Conservation (phyloP, 768 basidiomycete species). For the Hebeloma cylindrosporum region DNA sequence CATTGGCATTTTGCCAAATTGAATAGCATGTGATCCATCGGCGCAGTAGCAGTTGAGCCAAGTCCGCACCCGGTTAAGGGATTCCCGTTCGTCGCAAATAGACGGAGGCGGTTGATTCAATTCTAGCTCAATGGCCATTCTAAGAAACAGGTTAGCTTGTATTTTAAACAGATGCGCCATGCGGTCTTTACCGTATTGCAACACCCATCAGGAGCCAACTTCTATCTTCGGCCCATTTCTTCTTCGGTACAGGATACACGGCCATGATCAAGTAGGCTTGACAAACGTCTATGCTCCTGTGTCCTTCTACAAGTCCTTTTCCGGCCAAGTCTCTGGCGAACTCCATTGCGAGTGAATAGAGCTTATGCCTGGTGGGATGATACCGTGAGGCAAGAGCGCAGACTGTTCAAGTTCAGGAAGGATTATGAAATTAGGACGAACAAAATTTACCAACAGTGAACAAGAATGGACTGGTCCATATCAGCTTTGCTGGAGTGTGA, state of each 20-base stretch:
- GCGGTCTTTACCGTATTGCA: constrained; percentile 54
- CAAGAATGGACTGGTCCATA: constrained; percentile 56
- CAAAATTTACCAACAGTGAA: constrained; percentile 56
- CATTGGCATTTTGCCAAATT: constrained; percentile 74
- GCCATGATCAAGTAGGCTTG: constrained; percentile 75
- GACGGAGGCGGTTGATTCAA: constrained; percentile 55
- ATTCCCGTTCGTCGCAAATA: constrained; percentile 58
- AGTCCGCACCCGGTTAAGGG: constrained; percentile 67
- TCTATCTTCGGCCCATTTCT: constrained; percentile 68
- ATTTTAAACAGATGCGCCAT: background rate
- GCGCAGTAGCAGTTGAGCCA: constrained; percentile 78
- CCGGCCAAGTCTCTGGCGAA: constrained; percentile 64
- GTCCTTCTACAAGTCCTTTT: constrained; percentile 57
- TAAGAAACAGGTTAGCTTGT: constrained; percentile 21
- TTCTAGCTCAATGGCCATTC: constrained; percentile 73
- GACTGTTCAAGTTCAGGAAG: constrained; percentile 36
- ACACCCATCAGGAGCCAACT: constrained; percentile 75
- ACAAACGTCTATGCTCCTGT: constrained; percentile 71
- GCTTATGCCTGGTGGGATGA: constrained; percentile 51
- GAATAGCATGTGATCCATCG: constrained; percentile 72
- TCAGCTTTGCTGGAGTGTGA: constrained; percentile 52
- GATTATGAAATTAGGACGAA: background rate
- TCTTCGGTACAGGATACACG: constrained; percentile 60
- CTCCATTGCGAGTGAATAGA: constrained; percentile 59
- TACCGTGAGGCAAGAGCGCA: constrained; percentile 71